Percentiles rank a stretch among this genome's conserved stretches.
Evolutionary conservation across 2,329 filamentous ascomycete species (phyloP).

Genomic region (Ambrosiella cleistominuta): DNA sequence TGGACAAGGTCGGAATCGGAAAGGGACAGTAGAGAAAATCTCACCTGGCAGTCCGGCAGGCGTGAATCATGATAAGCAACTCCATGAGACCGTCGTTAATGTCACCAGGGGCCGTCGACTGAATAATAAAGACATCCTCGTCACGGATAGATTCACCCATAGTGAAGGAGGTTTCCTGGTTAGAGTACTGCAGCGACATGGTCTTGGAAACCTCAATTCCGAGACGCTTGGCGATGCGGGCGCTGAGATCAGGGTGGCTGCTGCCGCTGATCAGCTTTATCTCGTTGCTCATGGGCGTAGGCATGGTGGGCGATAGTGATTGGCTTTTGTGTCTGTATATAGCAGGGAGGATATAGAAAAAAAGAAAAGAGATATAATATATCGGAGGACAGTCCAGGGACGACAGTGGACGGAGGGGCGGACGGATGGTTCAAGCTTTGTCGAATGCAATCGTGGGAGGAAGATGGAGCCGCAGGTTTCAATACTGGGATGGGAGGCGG

Average conservation of each 20-base stretch:
- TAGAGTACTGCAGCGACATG: constrained; percentile 68
- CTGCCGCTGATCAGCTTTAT: constrained; percentile 35
- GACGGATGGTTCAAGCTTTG: too few species aligned
- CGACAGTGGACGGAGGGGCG: too few species aligned
- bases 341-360: neutral
- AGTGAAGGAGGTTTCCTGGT: constrained; percentile 76
- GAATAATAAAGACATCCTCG: constrained; percentile 91
- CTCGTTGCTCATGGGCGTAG: constrained; percentile 30
- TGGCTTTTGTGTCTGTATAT: neutral
- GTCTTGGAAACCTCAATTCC: constrained; percentile 65
- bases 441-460: neutral
- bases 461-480: neutral
- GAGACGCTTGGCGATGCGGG: constrained; percentile 32
- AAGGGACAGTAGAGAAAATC: neutral
- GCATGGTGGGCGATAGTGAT: constrained; percentile 5
- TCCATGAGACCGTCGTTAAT: constrained; percentile 99
- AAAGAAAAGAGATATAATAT: neutral
- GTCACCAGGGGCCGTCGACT: constrained; percentile 85
- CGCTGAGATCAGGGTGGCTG: constrained; percentile 31
- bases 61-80: constrained; percentile 94
- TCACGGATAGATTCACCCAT: constrained; percentile 93
- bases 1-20: neutral
- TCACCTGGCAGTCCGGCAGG: constrained; percentile 44
- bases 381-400: too few species aligned
- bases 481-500: too few species aligned